phyloP scores from a whole-genome alignment of 2,329 filamentous ascomycete species.

The Pleomassaria siparia region DNA sequence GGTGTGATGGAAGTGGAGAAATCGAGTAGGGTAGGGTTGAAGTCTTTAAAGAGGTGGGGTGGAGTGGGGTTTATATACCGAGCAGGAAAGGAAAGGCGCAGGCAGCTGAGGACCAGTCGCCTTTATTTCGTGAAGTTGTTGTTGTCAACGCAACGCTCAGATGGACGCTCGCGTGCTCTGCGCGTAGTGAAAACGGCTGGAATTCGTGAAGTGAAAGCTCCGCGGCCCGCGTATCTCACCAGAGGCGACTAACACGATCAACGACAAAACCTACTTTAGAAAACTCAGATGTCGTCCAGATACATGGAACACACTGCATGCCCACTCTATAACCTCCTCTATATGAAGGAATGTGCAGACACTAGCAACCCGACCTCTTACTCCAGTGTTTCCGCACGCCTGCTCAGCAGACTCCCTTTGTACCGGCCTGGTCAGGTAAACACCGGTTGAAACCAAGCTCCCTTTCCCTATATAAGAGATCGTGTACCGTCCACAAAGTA shows the following conservation, averaged over 20 bases:
- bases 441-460: constrained; percentile 13
- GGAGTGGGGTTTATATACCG: not conserved
- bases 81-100: not conserved
- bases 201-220: not conserved
- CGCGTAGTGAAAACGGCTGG: not conserved
- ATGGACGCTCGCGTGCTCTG: not conserved
- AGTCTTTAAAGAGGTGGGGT: not conserved
- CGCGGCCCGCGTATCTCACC: not conserved
- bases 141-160: not conserved
- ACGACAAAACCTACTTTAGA: not conserved
- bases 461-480: not conserved
- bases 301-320: constrained; percentile 15
- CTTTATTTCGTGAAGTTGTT: not conserved
- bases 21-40: not conserved
- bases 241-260: not conserved
- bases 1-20: not conserved
- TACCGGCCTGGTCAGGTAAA: constrained; percentile 9
- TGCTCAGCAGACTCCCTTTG: not conserved
- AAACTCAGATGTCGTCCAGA: constrained; percentile 10
- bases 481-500: not conserved
- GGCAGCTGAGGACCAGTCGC: not conserved
- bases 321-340: not conserved
- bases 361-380: not conserved
- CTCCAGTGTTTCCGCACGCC: not conserved
- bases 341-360: not conserved